Base-by-base conservation (phyloP, 306 rosid species). In the Rosa persica region DNA sequence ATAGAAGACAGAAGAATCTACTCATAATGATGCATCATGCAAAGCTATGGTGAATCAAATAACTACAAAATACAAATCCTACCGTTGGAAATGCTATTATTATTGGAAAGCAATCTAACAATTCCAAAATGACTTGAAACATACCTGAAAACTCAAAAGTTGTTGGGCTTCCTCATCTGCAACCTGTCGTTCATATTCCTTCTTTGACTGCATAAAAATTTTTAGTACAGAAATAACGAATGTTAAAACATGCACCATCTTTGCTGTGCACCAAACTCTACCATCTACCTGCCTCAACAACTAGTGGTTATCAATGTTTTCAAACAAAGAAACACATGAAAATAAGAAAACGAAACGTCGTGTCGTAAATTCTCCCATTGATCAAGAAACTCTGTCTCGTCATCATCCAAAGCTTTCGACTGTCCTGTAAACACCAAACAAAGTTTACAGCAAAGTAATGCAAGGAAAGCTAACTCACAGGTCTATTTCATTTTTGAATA, bases 391-490 rank as follows among this genome's bases (percentile, higher is more conserved):
- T 94, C 97, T 0, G 97, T 88, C 92, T 92, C 98, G 6, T 95
- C 98, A 27, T 92, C 97, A 4, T 95, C 98, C 87, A 95, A 85
- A 81, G 98, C 95, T 89, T 95, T 95, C 57, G 98, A 97, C 12
- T 98, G 98, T 80, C 98, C 97, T 94, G 83, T 47, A 69, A 82
- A 39, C 23, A 83, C 68, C 42, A 74, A 64, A 70, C 16, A 12
- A 39, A 19, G 25, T 58, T 54, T 79, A 13, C 12, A 78, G 60
- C 55, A 44, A 68, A 40, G 2, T n/a, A 76, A 52, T 17, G 27
- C 13, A 22, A 51, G 19, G 7, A 40, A 40, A 40, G 44, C 44
- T 40, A 40, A n/a, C n/a, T n/a, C n/a, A n/a, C n/a, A 46, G 15
- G 74, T 16, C 13, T 5, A 22, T 43, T 20, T 12, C n/a, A 69